A percentile compares a stretch with the other conserved stretches of the same genome.
Conservation (phyloP, 2,329 filamentous ascomycete genomes). For the Fusarium illudens region DNA sequence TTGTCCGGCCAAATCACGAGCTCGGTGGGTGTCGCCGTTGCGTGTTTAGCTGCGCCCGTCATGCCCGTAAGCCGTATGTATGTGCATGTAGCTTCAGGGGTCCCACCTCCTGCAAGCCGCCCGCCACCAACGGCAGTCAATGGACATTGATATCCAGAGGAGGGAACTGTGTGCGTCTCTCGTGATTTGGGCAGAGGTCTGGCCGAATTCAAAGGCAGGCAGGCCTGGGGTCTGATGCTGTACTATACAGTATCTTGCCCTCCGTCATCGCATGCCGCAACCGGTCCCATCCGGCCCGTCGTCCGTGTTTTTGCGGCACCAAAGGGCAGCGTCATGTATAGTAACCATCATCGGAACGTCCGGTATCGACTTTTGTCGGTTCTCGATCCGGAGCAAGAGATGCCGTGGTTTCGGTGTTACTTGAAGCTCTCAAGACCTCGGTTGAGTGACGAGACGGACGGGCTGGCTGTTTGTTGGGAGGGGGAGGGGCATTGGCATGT, state of each 20-base stretch:
- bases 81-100: constrained; percentile 25
- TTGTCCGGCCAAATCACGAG: constrained; percentile 20
- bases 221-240: not conserved
- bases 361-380: not conserved
- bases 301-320: not conserved
- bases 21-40: constrained; percentile 15
- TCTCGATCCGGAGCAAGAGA: not conserved
- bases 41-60: constrained; percentile 11
- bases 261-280: not conserved
- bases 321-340: not conserved
- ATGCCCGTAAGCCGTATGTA: constrained; percentile 4
- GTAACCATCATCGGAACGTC: not conserved
- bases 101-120: constrained; percentile 32
- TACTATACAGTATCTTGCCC: not conserved
- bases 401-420: not conserved
- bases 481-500: not conserved
- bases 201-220: not conserved
- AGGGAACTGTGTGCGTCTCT: not conserved
- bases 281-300: not conserved
- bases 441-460: not conserved
- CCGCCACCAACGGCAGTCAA: constrained; percentile 28
- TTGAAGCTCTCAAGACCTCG: not conserved
- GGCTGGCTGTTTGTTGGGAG: constrained; percentile 1
- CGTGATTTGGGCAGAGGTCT: not conserved
- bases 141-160: not conserved